Base-by-base conservation (phyloP, 805 yeast species). In the Kockiozyma suomiensis region DNA sequence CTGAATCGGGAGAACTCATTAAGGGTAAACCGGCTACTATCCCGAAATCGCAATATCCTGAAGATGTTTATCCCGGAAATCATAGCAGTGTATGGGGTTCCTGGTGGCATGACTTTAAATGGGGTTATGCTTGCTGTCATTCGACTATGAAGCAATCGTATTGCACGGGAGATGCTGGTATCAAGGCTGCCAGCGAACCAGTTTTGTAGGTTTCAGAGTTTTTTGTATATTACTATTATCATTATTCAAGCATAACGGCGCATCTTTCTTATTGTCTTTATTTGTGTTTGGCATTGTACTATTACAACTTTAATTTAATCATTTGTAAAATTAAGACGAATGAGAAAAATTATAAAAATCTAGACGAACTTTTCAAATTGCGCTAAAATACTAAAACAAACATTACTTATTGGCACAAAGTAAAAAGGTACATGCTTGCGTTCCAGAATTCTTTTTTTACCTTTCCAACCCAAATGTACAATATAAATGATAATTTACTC, bases 61-160 rank as follows among this genome's bases (percentile, higher is more conserved):
- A 79, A 56, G 81, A 78, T 56, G 68, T 73, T 0, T 69, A 62
- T 56, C 70, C 72, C 0, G 75, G 75, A 5, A 75, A 76, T 56
- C 82, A 79, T 61, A 68, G 76, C 0, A 65, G 73, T 13, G 75
- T 79, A 0, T 79, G 75, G 76, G 82, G 82, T 0, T 77, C 81
- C n/a, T 79, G 69, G 59, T 79, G 75, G 71, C 49, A 67, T 4
- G 70, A 73, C 37, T 78, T 78, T 2, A 67, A 69, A 50, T 79
- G 82, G 82, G 82, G 82, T 6, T 79, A 71, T 59, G 63, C 65
- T 3, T 79, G 82, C 54, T 79, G 82, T 54, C 73, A 75, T 50
- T 72, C 74, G 12, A 48, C 73, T 3, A 68, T 68, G 5, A 70
- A 69, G 50, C 68, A 72, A 30, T 70, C 76, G 4, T 66, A 74